Base-by-base conservation (phyloP, 1,139 yeast genomes). In the Geotrichum europaeum region DNA sequence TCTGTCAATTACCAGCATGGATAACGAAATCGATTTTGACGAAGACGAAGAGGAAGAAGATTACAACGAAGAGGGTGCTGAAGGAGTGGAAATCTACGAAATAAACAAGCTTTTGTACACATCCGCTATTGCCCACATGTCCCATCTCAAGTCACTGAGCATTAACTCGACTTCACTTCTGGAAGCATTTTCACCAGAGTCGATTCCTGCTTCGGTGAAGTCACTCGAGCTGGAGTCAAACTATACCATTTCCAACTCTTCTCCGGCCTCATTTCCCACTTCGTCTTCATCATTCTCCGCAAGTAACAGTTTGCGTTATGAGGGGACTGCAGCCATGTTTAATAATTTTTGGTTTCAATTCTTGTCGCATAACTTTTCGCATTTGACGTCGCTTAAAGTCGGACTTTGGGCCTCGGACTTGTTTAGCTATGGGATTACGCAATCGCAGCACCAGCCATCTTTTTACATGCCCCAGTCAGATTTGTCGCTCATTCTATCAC, bases 191-290 rank as follows among this genome's bases (percentile, higher is more conserved):
- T 18, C 43, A 5, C 52, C 57, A 7, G 51, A 47, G 18, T 40
- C 49, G 18, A 24, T 55, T 55, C 57, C 57, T 9, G 28, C 52
- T n/a, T 24, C 32, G 7, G 47, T 55, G 10, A 30, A 15, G 13
- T 51, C 49, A 12, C 52, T 55, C 30, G 57, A 55, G 28, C 52
- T 55, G 30, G 57, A 55, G 51, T 45, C 57, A 5, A 55, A 55
- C n/a, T 55, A 55, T 18, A 49, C 49, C 28, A 47, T 40, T 25
- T 22, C 24, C n/a, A 51, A 13, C 15, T 7, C 20, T n/a, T 28
- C 47, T n/a, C 55, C 49, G 3, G 47, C 30, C n/a, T n/a, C 47
- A 34, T 34, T 30, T 40, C n/a, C 34, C 13, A 18, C 45, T 20
- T 22, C 18, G n/a, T 34, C n/a, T 43, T 32, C 45, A 47, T 22